These are phyloP conservation scores for Carpinus fangiana DNA, from an alignment of 306 rosid genomes.

Conservation along the genomic window DNA sequence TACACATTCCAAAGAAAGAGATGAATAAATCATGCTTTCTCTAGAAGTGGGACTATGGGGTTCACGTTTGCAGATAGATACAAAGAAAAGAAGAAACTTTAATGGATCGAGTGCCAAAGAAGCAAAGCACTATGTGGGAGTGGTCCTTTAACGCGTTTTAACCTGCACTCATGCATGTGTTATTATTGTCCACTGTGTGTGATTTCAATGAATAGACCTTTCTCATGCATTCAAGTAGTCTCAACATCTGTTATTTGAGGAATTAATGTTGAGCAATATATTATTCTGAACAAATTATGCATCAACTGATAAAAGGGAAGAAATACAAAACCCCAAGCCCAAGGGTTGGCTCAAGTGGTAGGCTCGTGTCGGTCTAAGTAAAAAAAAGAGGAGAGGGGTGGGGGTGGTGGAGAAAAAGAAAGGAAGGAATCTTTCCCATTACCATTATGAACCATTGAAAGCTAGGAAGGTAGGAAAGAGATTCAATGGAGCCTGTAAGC, in stretches of 20 bases:
- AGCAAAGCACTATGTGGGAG: conserved; percentile 15
- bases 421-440: no score
- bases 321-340: no score
- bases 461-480: no score
- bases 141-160: conserved; percentile 27
- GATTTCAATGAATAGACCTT: conserved; percentile 3
- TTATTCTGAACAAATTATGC: not conserved
- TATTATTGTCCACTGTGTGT: not conserved
- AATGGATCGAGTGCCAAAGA: conserved; percentile 21
- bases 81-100: not conserved
- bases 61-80: not conserved
- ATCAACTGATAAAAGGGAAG: no score
- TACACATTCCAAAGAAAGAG: not conserved
- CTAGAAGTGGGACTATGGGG: not conserved
- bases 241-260: not conserved
- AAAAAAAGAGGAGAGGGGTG: no score
- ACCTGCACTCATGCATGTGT: conserved; percentile 1
- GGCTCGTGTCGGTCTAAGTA: no score
- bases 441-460: no score
- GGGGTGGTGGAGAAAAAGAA: no score
- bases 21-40: not conserved
- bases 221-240: not conserved
- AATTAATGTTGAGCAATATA: no score
- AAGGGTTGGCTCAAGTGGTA: no score
- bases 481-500: no score